Conservation (phyloP, 495 filamentous ascomycete species). For the Penicillium arizonense region DNA sequence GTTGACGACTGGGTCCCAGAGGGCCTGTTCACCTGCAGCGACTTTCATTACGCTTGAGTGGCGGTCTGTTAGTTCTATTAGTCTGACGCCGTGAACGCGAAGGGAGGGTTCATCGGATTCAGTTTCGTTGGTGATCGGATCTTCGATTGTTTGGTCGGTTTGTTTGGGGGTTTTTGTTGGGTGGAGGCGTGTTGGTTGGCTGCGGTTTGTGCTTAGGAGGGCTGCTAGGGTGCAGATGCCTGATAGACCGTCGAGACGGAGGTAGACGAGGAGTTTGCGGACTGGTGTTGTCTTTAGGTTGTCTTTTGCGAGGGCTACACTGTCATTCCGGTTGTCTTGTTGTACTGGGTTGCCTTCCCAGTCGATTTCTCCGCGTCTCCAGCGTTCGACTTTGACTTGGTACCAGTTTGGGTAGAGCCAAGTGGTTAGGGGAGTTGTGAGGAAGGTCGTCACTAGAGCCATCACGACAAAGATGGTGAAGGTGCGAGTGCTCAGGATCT, state of each 20-base stretch:
- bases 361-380: conserved; percentile 88
- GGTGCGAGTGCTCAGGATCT: conserved; percentile 79
- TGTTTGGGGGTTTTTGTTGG: conserved; percentile 35
- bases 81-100: conserved; percentile 79
- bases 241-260: conserved; percentile 88
- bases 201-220: conserved; percentile 51
- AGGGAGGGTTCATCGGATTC: conserved; percentile 46
- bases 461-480: conserved; percentile 99
- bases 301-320: conserved; percentile 44
- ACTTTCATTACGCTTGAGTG: conserved; percentile 95
- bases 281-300: conserved; percentile 34
- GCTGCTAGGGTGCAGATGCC: conserved; percentile 82
- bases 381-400: conserved; percentile 86
- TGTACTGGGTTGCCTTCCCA: conserved; percentile 74
- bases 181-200: conserved; percentile 43
- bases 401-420: conserved; percentile 85
- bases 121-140: conserved; percentile 14
- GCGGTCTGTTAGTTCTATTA: conserved; percentile 89
- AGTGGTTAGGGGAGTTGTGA: conserved; percentile 80
- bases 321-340: conserved; percentile 33
- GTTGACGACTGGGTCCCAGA: conserved; percentile 86
- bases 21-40: conserved; percentile 70
- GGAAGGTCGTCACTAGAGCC: conserved; percentile 89
- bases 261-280: conserved; percentile 58
- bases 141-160: conserved; percentile 28